Evolutionary conservation across 441 rosid species (phyloP), one percentile per base, ranked within the genome.

Genomic region (Populus hybrid): DNA sequence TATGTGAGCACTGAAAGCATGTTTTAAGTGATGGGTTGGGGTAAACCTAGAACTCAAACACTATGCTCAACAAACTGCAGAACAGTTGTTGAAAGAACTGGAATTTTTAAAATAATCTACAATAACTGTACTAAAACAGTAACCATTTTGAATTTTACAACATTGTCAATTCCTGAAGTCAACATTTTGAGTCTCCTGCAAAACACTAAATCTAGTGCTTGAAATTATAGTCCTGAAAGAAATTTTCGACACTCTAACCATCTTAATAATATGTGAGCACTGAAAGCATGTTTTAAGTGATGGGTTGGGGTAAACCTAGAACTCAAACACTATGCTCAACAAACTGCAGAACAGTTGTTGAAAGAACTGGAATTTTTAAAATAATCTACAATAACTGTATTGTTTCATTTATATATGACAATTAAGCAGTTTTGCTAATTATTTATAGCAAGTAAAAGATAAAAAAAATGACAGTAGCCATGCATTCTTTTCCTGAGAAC

Each of bases 401-500:
- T 69, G 14, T 69, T 67, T 34, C 34, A 67, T 20, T 36, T 42
- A n/a, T 34, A 5, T 24, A 28, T 38, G 46, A 70, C 26, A 18
- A 21, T 40, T 70, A 28, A 21, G n/a, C 14, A 23, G 72, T 53
- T 71, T 46, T 20, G 28, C 12, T 71, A 23, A 42, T 5, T 24
- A 6, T 63, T 24, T 6, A 21, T 16, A 61, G 50, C 32, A 34
- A n/a, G 76, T 21, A 34, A 81, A 77, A 81, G 69, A 57, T 69
- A 72, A 11, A 71, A 16, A 28, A 38, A 18, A 50, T 9, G 68
- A 26, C 36, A 67, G 6, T 26, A 53, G 18, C 9, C 63, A 35
- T 6, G 63, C 12, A 71, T 34, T 69, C 42, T 10, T 30, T 34
- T 63, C 68, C 57, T 23, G 46, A 46, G 69, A 66, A 40, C 50